A percentile compares a stretch with the other conserved stretches of the same genome.
These are phyloP conservation scores for Phytophthora constricta DNA, from an alignment of 352 stramenopile genomes.

Conservation along the genomic window DNA sequence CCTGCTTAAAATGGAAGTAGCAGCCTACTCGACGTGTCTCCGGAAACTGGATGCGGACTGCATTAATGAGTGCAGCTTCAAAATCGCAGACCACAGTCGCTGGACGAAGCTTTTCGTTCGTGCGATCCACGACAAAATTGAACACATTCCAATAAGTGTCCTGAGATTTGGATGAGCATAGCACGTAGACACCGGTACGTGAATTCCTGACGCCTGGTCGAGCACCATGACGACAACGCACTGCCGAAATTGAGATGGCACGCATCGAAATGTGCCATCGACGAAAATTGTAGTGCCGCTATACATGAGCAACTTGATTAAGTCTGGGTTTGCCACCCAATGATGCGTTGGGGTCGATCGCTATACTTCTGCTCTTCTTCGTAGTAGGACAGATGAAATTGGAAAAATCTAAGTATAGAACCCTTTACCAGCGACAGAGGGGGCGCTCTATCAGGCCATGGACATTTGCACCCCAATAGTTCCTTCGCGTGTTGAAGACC, in stretches of 20 bases:
- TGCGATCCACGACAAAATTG: conserved; percentile 1
- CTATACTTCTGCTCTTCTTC: background rate
- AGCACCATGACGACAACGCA: conserved; percentile 22
- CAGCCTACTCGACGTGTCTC: conserved; percentile 5
- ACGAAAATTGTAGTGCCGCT: no score
- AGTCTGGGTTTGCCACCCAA: conserved; percentile 21
- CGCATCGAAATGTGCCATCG: no score
- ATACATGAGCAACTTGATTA: no score
- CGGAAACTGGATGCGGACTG: no score
- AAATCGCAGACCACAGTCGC: conserved; percentile 19
- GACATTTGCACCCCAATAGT: no score
- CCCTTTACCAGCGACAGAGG: no score
- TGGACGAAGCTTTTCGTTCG: background rate
- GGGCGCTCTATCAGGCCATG: no score
- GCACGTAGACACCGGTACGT: conserved; percentile 11
- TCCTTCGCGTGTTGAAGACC: no score
- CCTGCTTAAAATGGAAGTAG: conserved; percentile 12
- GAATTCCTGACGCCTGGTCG: background rate
- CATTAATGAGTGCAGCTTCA: no score
- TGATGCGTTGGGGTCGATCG: conserved; percentile 14
- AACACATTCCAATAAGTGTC: conserved; percentile 17
- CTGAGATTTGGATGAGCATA: background rate
- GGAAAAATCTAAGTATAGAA: no score
- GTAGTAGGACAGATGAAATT: background rate
- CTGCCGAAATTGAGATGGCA: conserved; percentile 1